Conservation (phyloP, 176 grass and related monocot species). For the Triticum timopheevii region DNA sequence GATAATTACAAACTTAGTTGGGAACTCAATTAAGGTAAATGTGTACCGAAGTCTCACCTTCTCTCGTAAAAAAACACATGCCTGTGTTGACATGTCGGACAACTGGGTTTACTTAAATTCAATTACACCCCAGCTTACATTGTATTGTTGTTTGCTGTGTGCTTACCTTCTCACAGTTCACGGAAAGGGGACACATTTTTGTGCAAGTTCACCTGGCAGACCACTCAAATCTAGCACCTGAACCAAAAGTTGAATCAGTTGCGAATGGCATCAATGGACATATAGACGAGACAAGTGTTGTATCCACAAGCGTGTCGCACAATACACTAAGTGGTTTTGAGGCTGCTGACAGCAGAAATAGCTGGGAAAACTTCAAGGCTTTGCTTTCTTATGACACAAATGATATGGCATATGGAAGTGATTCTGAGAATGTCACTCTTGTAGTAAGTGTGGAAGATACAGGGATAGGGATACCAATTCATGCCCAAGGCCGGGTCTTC, state of each 20-base stretch:
- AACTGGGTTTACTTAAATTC: constrained; percentile 20
- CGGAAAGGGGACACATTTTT: constrained; percentile 91
- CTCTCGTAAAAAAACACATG: not conserved
- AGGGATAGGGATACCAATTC: constrained; percentile 83
- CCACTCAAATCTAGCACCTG: constrained; percentile 65
- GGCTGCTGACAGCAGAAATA: constrained; percentile 88
- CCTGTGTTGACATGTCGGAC: not conserved
- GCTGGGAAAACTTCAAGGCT: constrained; percentile 83
- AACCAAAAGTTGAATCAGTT: constrained; percentile 57
- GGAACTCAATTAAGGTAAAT: constrained; percentile 93
- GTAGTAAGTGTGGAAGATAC: constrained; percentile 96
- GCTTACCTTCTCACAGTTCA: constrained; percentile 64
- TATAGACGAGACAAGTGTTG: constrained; percentile 50
- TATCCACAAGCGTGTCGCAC: constrained; percentile 37
- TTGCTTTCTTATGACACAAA: constrained; percentile 58
- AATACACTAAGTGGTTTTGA: constrained; percentile 90
- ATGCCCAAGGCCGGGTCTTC: constrained; percentile 82
- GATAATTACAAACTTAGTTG: constrained; percentile 97
- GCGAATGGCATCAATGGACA: constrained; percentile 56
- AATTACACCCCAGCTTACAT: constrained; percentile 25
- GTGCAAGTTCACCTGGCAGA: constrained; percentile 95
- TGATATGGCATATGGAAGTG: constrained; percentile 37
- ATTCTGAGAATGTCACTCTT: constrained; percentile 69
- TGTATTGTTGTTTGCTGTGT: constrained; percentile 28
- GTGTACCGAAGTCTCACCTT: not conserved